Base-by-base conservation (phyloP, 1,139 yeast species). In the Pichia kudriavzevii region DNA sequence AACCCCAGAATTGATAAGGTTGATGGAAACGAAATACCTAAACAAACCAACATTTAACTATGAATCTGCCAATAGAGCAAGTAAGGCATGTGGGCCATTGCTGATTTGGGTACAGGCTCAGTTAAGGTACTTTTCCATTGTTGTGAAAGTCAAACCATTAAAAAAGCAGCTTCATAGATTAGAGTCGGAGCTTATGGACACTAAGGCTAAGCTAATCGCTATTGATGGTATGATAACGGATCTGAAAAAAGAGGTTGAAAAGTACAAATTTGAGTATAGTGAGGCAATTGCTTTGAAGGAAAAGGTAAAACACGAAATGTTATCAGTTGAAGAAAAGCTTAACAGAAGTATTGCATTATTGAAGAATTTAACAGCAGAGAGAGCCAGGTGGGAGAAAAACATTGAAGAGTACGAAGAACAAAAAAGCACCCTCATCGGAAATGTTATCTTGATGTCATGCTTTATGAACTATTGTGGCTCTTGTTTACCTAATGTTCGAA, bases 21-120 rank as follows among this genome's bases (percentile, higher is more conserved):
- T 59, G 40, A 76, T 84, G 80, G 77, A 75, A 35, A 49, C 57
- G 2, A 66, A 63, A 1, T 91, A 82, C 48, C 59, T 88, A 18
- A 60, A 79, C 0, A 61, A 78, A 36, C 70, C 78, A 0, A 81
- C 74, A 35, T 88, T 71, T 51, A 84, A 72, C 30, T 81, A 63
- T 49, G 91, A 80, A 36, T 61, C 80, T 0, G 95, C 84, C 0
- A 75, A 83, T 50, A 66, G 96, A 34, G 97, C 97, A 3, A 81
- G 94, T 59, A 85, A 83, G 52, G 96, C 97, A 0, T 87, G 96
- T 63, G 97, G 96, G 0, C 98, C 98, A 0, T 62, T 91, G 32
- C 56, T 83, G 20, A 79, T 78, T 44, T 91, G 98, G 98, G 93
- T 87, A 0, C 67, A 69, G 40, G 97, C 97, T 0, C 97, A 91